Evolutionary conservation across 1,284 basidiomycete species (phyloP).

Genomic region (Naganishia cerealis): DNA sequence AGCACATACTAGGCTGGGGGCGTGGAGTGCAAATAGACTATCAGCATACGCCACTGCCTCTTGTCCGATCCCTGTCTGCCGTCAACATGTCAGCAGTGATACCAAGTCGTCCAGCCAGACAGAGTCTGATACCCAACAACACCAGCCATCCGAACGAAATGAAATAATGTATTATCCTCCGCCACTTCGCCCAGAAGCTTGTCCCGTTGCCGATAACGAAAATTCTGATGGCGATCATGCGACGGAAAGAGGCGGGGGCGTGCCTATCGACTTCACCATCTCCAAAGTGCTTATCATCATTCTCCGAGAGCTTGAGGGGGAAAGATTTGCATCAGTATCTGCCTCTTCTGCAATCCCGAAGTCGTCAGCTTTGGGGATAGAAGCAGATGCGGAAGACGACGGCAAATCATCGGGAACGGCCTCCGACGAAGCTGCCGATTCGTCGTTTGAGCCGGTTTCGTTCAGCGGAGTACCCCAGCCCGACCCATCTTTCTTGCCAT

Average conservation of each 20-base stretch:
- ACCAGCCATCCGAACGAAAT: conserved; percentile 1
- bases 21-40: conserved; percentile 35
- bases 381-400: conserved; percentile 32
- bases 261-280: conserved; percentile 62
- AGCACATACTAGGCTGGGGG: conserved; percentile 20
- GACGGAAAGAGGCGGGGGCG: conserved; percentile 13
- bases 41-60: conserved; percentile 43
- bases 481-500: conserved; percentile 8
- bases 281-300: conserved; percentile 60
- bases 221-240: neutral
- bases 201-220: neutral
- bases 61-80: conserved; percentile 48
- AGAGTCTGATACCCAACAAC: neutral
- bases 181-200: conserved; percentile 29
- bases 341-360: neutral
- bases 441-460: conserved; percentile 1
- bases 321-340: conserved; percentile 1
- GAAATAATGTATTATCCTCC: conserved; percentile 44
- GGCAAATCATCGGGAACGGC: conserved; percentile 1
- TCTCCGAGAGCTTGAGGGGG: conserved; percentile 36
- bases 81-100: neutral
- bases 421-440: neutral
- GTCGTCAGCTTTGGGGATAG: conserved; percentile 5
- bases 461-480: neutral
- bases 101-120: neutral